A percentile compares a stretch with the other conserved stretches of the same genome.
These are phyloP conservation scores for Amaranthus cruentus DNA, from an alignment of 148 eudicot species.

Conservation along the genomic window DNA sequence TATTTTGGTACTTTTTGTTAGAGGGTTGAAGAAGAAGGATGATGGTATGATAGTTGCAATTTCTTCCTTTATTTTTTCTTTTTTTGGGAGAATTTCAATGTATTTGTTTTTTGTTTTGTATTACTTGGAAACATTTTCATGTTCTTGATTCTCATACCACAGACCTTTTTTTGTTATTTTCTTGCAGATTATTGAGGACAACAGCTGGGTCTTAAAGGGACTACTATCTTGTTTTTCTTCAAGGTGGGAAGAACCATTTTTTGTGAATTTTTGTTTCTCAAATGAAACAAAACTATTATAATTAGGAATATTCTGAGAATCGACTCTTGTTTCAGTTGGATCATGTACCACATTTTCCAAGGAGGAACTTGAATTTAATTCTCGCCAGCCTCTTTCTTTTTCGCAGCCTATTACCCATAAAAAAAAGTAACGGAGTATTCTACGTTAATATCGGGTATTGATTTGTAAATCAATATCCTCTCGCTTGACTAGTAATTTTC, in stretches of 20 bases:
- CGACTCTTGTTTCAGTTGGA: too few species aligned
- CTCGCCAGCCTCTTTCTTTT: too few species aligned
- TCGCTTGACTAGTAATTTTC: too few species aligned
- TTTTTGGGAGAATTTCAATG: background rate
- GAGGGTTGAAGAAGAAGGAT: constrained; percentile 66
- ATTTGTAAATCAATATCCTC: too few species aligned
- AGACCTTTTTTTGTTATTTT: constrained; percentile 15
- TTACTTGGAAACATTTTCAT: background rate
- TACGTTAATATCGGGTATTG: too few species aligned
- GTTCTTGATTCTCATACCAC: constrained; percentile 3
- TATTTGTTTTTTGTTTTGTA: background rate
- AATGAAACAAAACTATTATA: background rate
- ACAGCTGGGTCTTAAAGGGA: constrained; percentile 24
- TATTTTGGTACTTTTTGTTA: constrained; percentile 63
- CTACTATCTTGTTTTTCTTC: constrained; percentile 19
- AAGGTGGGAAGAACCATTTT: constrained; percentile 32
- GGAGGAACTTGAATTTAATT: too few species aligned
- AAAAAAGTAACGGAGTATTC: too few species aligned
- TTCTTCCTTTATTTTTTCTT: background rate
- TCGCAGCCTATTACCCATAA: too few species aligned
- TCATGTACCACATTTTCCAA: too few species aligned
- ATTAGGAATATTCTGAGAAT: too few species aligned
- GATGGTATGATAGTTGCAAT: constrained; percentile 46
- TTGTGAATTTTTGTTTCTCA: constrained; percentile 13
- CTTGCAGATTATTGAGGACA: constrained; percentile 63